These are phyloP conservation scores for Bruguiera gymnorhiza DNA, from an alignment of 345 rosid genomes.

Conservation along the genomic window DNA sequence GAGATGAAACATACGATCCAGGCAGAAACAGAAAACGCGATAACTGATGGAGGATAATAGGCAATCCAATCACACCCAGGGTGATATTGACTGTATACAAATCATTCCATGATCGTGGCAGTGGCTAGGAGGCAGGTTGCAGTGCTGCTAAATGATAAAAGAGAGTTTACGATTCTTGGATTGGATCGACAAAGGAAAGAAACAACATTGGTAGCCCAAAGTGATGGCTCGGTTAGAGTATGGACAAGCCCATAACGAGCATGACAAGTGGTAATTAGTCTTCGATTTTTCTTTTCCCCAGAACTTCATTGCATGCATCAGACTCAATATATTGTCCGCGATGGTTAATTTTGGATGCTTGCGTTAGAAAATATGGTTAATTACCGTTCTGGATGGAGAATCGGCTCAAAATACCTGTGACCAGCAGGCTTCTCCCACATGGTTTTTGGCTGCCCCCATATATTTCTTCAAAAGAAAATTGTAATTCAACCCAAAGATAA, in stretches of 20 bases:
- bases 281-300: too few relatives aligned
- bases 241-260: too few relatives aligned
- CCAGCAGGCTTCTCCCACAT: too few relatives aligned
- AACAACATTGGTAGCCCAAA: background rate
- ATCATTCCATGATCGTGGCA: constrained; percentile 26
- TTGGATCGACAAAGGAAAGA: constrained; percentile 7
- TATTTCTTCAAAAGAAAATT: too few relatives aligned
- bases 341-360: too few relatives aligned
- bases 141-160: constrained; percentile 15
- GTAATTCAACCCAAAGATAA: background rate
- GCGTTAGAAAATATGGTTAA: too few relatives aligned
- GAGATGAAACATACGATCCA: constrained; percentile 6
- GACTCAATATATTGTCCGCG: too few relatives aligned
- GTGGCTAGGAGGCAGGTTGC: constrained; percentile 19
- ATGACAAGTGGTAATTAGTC: too few relatives aligned
- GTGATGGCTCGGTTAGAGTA: background rate
- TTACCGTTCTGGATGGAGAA: too few relatives aligned
- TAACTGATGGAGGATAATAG: constrained; percentile 20
- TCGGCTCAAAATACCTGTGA: too few relatives aligned
- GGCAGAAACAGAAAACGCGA: constrained; percentile 19
- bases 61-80: constrained; percentile 22
- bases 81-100: constrained; percentile 21
- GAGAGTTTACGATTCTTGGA: constrained; percentile 19
- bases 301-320: too few relatives aligned
- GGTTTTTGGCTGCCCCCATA: too few relatives aligned